These are phyloP conservation scores for Rhizopogon roseolus DNA, from an alignment of 768 basidiomycete species.

Conservation along the genomic window DNA sequence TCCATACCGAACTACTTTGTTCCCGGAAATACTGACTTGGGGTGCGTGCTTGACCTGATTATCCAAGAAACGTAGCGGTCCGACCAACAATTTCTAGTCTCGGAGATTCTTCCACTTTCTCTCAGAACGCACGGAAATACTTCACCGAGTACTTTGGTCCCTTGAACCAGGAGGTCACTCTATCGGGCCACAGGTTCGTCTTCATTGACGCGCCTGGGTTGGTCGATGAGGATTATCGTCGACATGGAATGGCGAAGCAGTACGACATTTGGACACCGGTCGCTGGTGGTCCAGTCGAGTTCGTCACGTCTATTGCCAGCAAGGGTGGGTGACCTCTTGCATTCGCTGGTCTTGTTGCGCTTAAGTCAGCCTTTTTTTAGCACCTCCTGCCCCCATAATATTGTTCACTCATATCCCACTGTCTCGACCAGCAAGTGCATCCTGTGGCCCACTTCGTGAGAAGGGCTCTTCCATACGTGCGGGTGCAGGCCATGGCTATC, in stretches of 20 bases:
- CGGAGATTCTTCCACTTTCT: conserved; percentile 46
- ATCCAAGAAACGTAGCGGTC: background rate
- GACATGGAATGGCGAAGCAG: conserved; percentile 41
- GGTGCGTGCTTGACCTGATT: conserved; percentile 31
- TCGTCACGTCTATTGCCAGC: conserved; percentile 42
- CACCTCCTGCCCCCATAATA: conserved; percentile 44
- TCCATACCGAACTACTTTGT: conserved; percentile 48
- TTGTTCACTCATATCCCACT: conserved; percentile 87
- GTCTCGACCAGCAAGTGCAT: conserved; percentile 63
- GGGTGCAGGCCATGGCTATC: conserved; percentile 78
- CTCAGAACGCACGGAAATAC: conserved; percentile 49
- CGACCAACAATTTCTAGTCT: conserved; percentile 34
- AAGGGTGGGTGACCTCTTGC: conserved; percentile 5
- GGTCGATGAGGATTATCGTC: conserved; percentile 77
- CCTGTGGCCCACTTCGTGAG: conserved; percentile 78
- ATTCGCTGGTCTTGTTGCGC: no score
- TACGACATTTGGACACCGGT: conserved; percentile 57
- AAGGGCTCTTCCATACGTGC: conserved; percentile 57
- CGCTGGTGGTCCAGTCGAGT: conserved; percentile 52
- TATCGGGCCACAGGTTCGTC: conserved; percentile 72
- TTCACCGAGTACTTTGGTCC: conserved; percentile 65
- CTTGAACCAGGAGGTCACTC: conserved; percentile 53
- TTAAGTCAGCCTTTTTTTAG: conserved; percentile 11
- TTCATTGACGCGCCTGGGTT: conserved; percentile 73
- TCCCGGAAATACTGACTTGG: conserved; percentile 82